Evolutionary conservation across 1,284 basidiomycete species (phyloP).

Genomic region (Marasmius oreades): DNA sequence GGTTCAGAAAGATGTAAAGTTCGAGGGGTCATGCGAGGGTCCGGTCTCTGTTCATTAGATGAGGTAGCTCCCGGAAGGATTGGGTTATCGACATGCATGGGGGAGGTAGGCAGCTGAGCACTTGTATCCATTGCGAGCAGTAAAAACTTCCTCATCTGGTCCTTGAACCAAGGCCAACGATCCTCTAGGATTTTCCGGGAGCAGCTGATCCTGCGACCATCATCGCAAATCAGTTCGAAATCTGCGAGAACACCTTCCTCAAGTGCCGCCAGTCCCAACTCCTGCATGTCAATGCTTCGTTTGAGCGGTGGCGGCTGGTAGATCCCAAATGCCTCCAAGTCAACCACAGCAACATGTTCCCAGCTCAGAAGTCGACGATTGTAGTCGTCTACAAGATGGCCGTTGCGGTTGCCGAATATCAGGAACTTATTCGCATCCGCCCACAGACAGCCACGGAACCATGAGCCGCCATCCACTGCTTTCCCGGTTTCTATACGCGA

Average conservation of each 20-base stretch:
- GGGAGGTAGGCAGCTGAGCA: conserved; percentile 53
- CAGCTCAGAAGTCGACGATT: conserved; percentile 87
- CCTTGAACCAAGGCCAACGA: conserved; percentile 92
- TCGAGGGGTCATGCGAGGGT: conserved; percentile 78
- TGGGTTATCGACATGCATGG: conserved; percentile 57
- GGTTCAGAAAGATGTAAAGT: conserved; percentile 83
- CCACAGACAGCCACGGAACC: conserved; percentile 88
- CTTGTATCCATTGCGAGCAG: conserved; percentile 51
- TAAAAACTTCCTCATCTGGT: conserved; percentile 59
- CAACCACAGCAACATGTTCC: conserved; percentile 87
- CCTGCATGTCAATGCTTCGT: conserved; percentile 69
- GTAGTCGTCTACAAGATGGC: conserved; percentile 89
- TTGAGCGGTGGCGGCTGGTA: conserved; percentile 80
- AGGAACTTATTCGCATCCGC: conserved; percentile 76
- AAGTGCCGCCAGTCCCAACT: conserved; percentile 73
- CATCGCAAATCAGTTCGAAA: conserved; percentile 90
- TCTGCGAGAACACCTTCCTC: conserved; percentile 78
- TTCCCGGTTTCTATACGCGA: conserved; percentile 80
- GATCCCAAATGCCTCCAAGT: conserved; percentile 91
- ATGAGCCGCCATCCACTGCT: conserved; percentile 76
- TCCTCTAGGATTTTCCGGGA: conserved; percentile 80
- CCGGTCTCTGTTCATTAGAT: conserved; percentile 39
- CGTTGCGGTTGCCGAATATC: conserved; percentile 84
- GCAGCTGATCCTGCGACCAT: conserved; percentile 80
- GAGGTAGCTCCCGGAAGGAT: conserved; percentile 48